Evolutionary conservation across 345 rosid genomes (phyloP), one percentile per base, ranked within the genome.

Genomic region (Camelina sativa): DNA sequence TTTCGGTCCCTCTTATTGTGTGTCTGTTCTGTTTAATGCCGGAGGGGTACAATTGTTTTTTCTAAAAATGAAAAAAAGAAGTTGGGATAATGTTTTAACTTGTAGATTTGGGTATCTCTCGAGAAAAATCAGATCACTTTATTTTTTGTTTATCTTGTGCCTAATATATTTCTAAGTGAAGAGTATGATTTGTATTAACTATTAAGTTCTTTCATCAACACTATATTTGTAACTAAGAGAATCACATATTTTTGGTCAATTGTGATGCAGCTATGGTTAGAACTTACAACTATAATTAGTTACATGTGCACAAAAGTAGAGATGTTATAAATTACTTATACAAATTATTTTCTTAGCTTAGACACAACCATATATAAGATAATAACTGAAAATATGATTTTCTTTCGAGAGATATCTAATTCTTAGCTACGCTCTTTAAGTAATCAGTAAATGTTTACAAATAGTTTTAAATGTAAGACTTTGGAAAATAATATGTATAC

Each of bases 41-140:
- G n/a, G 20, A 66, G 20, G 34, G 46, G 80, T 76, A 70, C 62
- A 70, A 63, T 76, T 70, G 65, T 56, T 30, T 57, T 58, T 52
- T 53, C n/a, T 44, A 2, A 50, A 52, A n/a, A n/a, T 6, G 1
- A 40, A 28, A 15, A 11, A 2, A 9, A 11, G 8, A 48, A 15
- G 17, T 61, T 67, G 48, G 71, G 76, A 76, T 70, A 70, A 69
- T 63, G 65, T 55, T 76, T 52, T 15, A 55, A 46, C 23, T 25
- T 69, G 8, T 61, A 61, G 28, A 47, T 66, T 48, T 48, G 7
- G 25, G 46, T 46, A 43, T 15, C 17, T 46, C 40, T 22, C 2
- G 15, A 56, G 15, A 68, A 40, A n/a, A 6, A 15, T 3, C 16
- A 34, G 15, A 52, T 2, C 2, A 25, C 1, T 4, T 5, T 4